Evolutionary conservation across 139 green algal genomes (phyloP), one percentile per base, ranked within the genome.

Genomic region (Coelastrella sp.): DNA sequence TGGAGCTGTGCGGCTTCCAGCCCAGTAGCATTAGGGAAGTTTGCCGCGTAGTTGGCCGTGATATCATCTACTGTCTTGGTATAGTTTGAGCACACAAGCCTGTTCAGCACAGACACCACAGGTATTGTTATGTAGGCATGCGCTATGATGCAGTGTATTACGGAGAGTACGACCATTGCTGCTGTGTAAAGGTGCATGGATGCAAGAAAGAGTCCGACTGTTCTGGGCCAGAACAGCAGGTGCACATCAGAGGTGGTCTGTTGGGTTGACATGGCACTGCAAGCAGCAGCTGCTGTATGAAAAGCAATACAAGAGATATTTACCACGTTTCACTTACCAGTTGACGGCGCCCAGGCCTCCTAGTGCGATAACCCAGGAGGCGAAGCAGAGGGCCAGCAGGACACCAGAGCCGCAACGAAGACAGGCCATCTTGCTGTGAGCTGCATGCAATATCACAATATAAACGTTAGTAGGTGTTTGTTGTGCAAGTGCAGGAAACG

Each of bases 301-400:
- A 27, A 78, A 0, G n/a, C 25, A 20, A 56, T 15, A 82, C n/a
- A 25, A 49, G 25, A n/a, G 75, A 61, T 7, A 15, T 56, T 78
- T 58, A 8, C 56, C 8, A n/a, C 20, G 3, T 49, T 49, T 49
- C 35, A 49, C 81, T 75, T 66, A 87, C 81, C 81, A 87, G 81
- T 87, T 87, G 81, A 87, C 70, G 10, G 81, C 49, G n/a, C 81
- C 61, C 11, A 87, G 81, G n/a, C 81, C 81, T 8, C 81, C 81
- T 7, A 87, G 61, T n/a, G 81, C 81, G 11, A 87, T 87, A 8
- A 87, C 61, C 81, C 81, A 87, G 7, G 81, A 87, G 58, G 81
- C 81, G 14, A 87, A 61, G 61, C n/a, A 57, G 19, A 87, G 61
- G 8, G 24, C 24, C 60, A 87, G 81, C 59, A 87, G 59, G 4